Base-by-base conservation (phyloP, 306 rosid genomes). In the Potentilla sterilis region DNA sequence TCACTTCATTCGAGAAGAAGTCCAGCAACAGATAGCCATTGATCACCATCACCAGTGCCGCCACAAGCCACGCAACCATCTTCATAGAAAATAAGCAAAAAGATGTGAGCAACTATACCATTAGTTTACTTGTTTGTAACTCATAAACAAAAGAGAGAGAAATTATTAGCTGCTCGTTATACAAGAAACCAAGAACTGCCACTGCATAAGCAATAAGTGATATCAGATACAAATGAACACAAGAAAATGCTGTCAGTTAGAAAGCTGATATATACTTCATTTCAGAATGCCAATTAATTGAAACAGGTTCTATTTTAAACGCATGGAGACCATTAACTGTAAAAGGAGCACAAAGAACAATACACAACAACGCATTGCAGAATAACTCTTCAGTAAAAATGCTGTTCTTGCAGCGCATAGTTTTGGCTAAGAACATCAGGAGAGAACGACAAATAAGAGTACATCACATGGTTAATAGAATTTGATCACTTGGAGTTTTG, bases 11-110 rank as follows among this genome's bases (percentile, higher is more conserved):
- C 10, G 89, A 78, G 88, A 96, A 84, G 93, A 90, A 96, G 51
- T 88, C 93, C 75, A 90, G 47, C 87, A 92, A 73, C 32, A 96
- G 93, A 85, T 96, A 92, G 55, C 98, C 99, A 55, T 96, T 96
- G 64, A 96, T 96, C 73, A 84, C 84, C 54, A 92, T 96, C 88
- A 96, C 99, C 72, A 96, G 87, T 40, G 78, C 93, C 67, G 99
- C 96, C 87, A 96, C 99, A n/a, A 85, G 77, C 99, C 99, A 96
- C 15, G 99, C 83, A 28, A 82, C 52, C 34, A 38, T 82, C 99
- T 96, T 88, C 61, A 76, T 44, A 71, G 69, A 75, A 51, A 74
- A 79, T 35, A 41, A 80, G 77, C 35, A 24, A 61, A 40, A 54
- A 54, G 16, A 82, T 7, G 41, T 61, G 22, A 69, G 83, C 57